Evolutionary conservation across 306 rosid species (phyloP).

Genomic region (Gillenia trifoliata): DNA sequence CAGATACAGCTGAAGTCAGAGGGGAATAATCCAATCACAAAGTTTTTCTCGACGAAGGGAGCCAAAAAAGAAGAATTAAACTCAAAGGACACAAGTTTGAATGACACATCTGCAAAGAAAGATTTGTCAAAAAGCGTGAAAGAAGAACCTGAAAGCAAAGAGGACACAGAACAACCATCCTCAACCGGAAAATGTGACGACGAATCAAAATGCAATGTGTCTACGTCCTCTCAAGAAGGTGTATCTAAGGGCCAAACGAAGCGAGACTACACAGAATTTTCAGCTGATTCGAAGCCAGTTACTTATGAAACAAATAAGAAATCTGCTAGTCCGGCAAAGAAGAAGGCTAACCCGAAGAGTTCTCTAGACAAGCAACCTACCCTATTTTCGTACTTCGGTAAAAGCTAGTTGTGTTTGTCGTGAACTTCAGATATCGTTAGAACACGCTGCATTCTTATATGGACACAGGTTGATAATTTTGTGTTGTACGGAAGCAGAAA

Average conservation of each 20-base stretch:
- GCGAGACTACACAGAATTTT: constrained; percentile 46
- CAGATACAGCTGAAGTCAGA: constrained; percentile 65
- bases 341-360: constrained; percentile 46
- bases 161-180: background rate
- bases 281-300: constrained; percentile 37
- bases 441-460: background rate
- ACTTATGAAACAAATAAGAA: constrained; percentile 19
- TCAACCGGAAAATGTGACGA: constrained; percentile 23
- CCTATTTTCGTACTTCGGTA: constrained; percentile 65
- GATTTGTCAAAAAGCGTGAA: constrained; percentile 24
- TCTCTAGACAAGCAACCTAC: constrained; percentile 56
- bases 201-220: constrained; percentile 23
- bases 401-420: constrained; percentile 32
- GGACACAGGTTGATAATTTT: background rate
- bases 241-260: constrained; percentile 34
- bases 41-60: constrained; percentile 54
- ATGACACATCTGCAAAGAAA: constrained; percentile 21
- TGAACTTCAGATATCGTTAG: background rate
- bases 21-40: constrained; percentile 50
- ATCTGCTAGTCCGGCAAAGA: constrained; percentile 43
- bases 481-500: no score
- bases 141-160: constrained; percentile 29
- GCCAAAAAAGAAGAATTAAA: constrained; percentile 37
- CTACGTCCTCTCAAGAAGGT: constrained; percentile 19
- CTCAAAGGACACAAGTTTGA: constrained; percentile 18